Evolutionary conservation across 805 yeast species (phyloP).

Genomic region (Yamadazyma phyllophila): DNA sequence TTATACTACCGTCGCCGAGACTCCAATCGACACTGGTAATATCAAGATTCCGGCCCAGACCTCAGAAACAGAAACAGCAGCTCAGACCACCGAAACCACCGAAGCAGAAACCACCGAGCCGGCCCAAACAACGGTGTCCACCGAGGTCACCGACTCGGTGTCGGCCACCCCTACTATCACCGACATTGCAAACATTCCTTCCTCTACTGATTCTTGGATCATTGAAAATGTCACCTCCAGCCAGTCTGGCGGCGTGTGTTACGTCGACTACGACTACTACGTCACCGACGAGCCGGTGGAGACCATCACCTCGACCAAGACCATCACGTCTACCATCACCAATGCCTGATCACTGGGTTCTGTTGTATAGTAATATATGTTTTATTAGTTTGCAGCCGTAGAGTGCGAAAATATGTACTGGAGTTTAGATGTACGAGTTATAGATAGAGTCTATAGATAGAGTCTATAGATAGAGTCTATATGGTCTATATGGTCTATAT

Average conservation of each 20-base stretch:
- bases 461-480: too few relatives aligned
- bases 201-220: conserved; percentile 30
- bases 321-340: conserved; percentile 36
- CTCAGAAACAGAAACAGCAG: neutral
- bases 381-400: neutral
- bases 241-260: conserved; percentile 29
- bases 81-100: conserved; percentile 4
- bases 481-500: too few relatives aligned
- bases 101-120: neutral
- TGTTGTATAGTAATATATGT: conserved; percentile 3
- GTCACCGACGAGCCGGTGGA: conserved; percentile 27
- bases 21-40: conserved; percentile 24
- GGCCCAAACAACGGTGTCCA: conserved; percentile 10
- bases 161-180: conserved; percentile 27
- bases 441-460: too few relatives aligned
- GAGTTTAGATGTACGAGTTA: too few relatives aligned
- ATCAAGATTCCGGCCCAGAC: conserved; percentile 12
- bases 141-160: conserved; percentile 4
- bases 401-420: too few relatives aligned
- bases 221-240: conserved; percentile 34
- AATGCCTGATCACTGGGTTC: conserved; percentile 11
- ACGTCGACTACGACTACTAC: conserved; percentile 38
- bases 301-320: conserved; percentile 39
- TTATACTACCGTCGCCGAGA: conserved; percentile 33
- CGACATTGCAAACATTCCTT: conserved; percentile 22